Base-by-base conservation (phyloP, 371 early-diverging fungal species). In the Syncephalastrum racemosum region DNA sequence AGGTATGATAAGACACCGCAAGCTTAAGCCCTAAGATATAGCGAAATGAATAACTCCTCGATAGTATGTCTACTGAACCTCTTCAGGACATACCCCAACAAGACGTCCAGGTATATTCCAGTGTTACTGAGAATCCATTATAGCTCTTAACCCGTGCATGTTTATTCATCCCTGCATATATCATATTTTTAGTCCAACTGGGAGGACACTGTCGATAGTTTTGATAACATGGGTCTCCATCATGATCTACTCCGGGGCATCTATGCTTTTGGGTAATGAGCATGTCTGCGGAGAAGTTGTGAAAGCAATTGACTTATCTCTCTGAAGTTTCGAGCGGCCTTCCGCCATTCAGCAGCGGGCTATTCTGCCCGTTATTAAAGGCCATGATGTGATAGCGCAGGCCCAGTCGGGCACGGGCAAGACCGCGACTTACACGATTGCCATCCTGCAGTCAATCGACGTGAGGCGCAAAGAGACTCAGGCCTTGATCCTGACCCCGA, bases 331-430 rank as follows among this genome's bases (percentile, higher is more conserved):
- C 71, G 93, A 93, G 66, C 84, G 86, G 60, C 94, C 94, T 46
- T 92, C 93, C 46, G 82, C 89, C 59, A 94, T 95, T 82, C 96
- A 95, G 78, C 90, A 92, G 66, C 84, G 91, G 67, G 95, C 94
- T 60, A 95, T 95, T 60, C 72, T 86, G 71, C 90, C 92, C 43
- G 90, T 94, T 42, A 73, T 90, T 58, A 83, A 80, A 72, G 90
- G 90, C 20, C 85, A 85, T 60, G 94, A 96, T 81, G 92, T 95
- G 58, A 93, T 93, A 66, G 94, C 94, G 41, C 96, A 96, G 77
- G 95, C 96, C 36, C 94, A 96, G 73, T 95, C 95, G 63, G 98
- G 98, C 74, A 97, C 97, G 46, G 98, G 98, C 63, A 98, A 98
- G 67, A 97, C 97, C 19, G 97, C 94, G 55, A 96, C 97, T 41